Conservation (phyloP, 805 yeast genomes). For the Zygosaccharomyces pseudorouxii region DNA sequence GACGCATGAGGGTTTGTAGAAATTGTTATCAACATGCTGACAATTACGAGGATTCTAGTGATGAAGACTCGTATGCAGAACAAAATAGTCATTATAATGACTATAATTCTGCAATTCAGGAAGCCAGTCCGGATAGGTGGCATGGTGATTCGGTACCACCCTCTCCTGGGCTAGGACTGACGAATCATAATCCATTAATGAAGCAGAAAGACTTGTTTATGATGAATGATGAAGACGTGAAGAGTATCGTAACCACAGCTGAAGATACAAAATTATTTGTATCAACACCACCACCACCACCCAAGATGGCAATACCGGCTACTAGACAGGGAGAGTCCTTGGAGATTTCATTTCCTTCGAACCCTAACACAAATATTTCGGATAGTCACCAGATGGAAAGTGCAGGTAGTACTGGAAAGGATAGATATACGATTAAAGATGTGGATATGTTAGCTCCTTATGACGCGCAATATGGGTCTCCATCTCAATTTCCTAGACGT, state of each 20-base stretch:
- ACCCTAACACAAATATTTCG: constrained; percentile 3
- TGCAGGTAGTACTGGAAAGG: constrained; percentile 15
- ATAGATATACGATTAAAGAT: constrained; percentile 28
- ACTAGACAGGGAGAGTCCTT: constrained; percentile 74
- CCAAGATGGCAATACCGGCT: constrained; percentile 78
- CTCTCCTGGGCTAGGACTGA: neutral
- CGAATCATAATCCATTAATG: constrained; percentile 6
- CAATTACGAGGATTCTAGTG: constrained; percentile 70
- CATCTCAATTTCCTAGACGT: constrained; percentile 9
- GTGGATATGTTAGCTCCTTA: constrained; percentile 24
- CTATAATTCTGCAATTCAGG: constrained; percentile 12
- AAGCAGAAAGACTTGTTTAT: constrained; percentile 23
- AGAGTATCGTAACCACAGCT: constrained; percentile 32
- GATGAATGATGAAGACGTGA: constrained; percentile 33
- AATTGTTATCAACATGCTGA: constrained; percentile 62
- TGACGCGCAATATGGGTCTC: constrained; percentile 8
- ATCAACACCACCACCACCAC: constrained; percentile 52
- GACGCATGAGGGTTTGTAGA: constrained; percentile 71
- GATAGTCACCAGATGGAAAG: constrained; percentile 10
- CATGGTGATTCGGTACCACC: neutral
- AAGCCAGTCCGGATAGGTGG: constrained; percentile 8
- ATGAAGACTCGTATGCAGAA: constrained; percentile 40
- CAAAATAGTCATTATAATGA: constrained; percentile 13
- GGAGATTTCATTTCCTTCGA: constrained; percentile 50
- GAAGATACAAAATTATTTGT: constrained; percentile 36